Percentiles rank a stretch among this genome's conserved stretches.
phyloP scores from a whole-genome alignment of 257 asterid species.

The Vinca minor region DNA sequence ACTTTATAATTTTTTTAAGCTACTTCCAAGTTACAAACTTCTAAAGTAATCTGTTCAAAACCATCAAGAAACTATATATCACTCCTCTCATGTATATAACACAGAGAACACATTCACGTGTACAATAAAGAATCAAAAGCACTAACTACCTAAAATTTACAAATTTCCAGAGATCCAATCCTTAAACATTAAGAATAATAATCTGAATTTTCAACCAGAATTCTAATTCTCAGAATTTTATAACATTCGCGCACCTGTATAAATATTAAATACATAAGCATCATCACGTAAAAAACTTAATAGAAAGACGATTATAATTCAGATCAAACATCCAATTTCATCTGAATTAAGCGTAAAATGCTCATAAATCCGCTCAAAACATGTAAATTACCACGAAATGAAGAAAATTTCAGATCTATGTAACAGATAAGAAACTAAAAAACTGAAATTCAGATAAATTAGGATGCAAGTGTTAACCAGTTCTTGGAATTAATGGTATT shows the following conservation, averaged over 20 bases:
- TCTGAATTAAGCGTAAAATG: slow-evolving; percentile 19
- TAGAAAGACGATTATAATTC: slow-evolving; percentile 12
- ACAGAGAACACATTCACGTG: too few relatives aligned
- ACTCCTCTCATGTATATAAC: background rate
- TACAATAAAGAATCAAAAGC: background rate
- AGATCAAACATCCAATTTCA: slow-evolving; percentile 25
- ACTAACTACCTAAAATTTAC: background rate
- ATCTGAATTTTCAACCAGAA: background rate
- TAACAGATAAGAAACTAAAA: too few relatives aligned
- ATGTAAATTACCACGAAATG: background rate
- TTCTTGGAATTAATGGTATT: slow-evolving; percentile 32
- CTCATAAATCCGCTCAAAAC: slow-evolving; percentile 19
- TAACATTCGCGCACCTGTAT: background rate
- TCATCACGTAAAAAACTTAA: background rate
- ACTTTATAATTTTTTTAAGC: background rate
- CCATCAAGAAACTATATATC: background rate
- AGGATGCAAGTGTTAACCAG: slow-evolving; percentile 34
- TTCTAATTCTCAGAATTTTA: background rate
- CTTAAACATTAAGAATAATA: too few relatives aligned
- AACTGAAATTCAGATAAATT: slow-evolving; percentile 23
- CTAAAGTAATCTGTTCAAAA: background rate
- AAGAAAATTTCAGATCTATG: slow-evolving; percentile 32
- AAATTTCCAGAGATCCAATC: background rate
- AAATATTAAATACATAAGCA: too few relatives aligned
- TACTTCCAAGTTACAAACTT: background rate